Base-by-base conservation (phyloP, 2,329 filamentous ascomycete species). In the Colletotrichum lupini region DNA sequence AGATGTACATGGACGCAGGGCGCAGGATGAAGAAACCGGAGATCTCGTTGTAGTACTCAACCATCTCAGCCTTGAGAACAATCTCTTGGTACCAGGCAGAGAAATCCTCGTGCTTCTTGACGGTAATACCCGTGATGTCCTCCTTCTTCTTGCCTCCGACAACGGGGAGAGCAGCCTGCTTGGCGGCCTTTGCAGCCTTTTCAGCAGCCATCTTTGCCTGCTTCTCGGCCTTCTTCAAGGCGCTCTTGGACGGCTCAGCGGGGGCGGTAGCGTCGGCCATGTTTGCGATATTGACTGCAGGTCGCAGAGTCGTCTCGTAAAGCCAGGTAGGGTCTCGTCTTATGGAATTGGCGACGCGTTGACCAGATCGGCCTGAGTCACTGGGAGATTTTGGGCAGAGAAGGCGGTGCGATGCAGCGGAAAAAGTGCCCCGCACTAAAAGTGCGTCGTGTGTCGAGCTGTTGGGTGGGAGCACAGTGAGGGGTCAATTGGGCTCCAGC, bases 41-140 rank as follows among this genome's bases (percentile, higher is more conserved):
- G 75, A 98, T 96, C 85, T 98, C 94, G 80, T 84, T 86, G 82
- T 98, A 98, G 90, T 98, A 99, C 80, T 98, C 95, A 79, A 98
- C 92, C 93, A 99, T 94, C 82, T 98, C 95, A 78, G 95, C 94
- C 90, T 99, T 99, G 80, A 95, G 92, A 70, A 99, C 93, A 74
- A 98, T 94, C 85, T 99, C 96, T 85, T 98, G 95, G 85, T 99
- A 99, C 97, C 97, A 99, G 84, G 92, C 92, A 63, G 94, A 89
- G 82, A 99, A 97, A 85, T 98, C 95, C 60, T 94, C 92, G 61
- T 92, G 87, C 85, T 98, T 98, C 76, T 90, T 89, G 74, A 93
- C 91, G 75, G 95, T 97, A 79, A 98, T 98, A 76, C 95, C 95
- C 78, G 97, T 97, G 76, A 97, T 90, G 76, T 92, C 89, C 80